Percentiles rank a stretch among this genome's conserved stretches.
phyloP scores from a whole-genome alignment of 2,329 filamentous ascomycete genomes.

The Knufia fluminis region DNA sequence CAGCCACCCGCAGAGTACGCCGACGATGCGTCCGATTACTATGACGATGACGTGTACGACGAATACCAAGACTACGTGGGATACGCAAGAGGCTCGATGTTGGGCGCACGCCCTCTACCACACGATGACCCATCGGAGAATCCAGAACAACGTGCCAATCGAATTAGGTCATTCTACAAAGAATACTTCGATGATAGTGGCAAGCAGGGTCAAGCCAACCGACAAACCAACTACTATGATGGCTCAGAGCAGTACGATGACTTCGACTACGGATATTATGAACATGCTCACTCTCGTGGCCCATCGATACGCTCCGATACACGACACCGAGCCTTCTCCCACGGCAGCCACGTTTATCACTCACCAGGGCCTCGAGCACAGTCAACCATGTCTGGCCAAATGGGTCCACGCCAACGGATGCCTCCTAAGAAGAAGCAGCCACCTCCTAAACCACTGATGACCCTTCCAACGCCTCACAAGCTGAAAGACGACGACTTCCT shows the following conservation, averaged over 20 bases:
- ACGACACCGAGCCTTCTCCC: conserved; percentile 20
- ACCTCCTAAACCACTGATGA: conserved; percentile 63
- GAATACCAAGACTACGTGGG: conserved; percentile 17
- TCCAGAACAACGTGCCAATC: conserved; percentile 86
- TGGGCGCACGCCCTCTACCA: conserved; percentile 71
- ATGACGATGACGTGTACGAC: conserved; percentile 15
- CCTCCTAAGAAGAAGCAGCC: conserved; percentile 50
- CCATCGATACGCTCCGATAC: conserved; percentile 32
- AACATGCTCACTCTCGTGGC: conserved; percentile 19
- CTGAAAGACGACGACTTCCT: conserved; percentile 73
- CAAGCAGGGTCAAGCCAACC: conserved; percentile 54
- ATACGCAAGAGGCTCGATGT: conserved; percentile 44
- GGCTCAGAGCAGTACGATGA: conserved; percentile 59
- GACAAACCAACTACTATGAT: conserved; percentile 58
- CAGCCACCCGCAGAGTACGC: not conserved
- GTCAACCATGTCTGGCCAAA: conserved; percentile 50
- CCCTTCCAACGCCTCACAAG: conserved; percentile 76
- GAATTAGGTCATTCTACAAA: conserved; percentile 98
- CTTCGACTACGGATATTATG: conserved; percentile 44
- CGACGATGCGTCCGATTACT: conserved; percentile 9
- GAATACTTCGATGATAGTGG: conserved; percentile 86
- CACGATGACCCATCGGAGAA: conserved; percentile 81
- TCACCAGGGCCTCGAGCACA: conserved; percentile 52
- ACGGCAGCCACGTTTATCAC: conserved; percentile 28
- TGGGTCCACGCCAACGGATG: conserved; percentile 37